phyloP scores from a whole-genome alignment of 257 asterid genomes.

The Misopates orontium region DNA sequence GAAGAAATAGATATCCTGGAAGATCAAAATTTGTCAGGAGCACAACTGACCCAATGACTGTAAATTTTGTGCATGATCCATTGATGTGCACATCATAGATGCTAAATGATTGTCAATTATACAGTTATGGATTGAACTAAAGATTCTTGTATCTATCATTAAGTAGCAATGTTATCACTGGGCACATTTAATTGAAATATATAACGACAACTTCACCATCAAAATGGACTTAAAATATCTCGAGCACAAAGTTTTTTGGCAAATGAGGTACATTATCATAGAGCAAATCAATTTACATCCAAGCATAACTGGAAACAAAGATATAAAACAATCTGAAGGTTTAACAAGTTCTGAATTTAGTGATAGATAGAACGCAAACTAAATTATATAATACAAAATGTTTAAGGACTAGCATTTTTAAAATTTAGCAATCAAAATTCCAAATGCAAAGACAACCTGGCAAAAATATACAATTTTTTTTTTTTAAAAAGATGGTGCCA shows the following conservation, averaged over 20 bases:
- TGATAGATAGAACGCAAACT: constrained; percentile 3
- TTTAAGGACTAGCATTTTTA: too few relatives aligned
- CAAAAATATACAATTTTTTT: constrained; percentile 22
- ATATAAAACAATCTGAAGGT: constrained; percentile 21
- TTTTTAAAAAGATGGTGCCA: constrained; percentile 16
- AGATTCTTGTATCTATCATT: constrained; percentile 10
- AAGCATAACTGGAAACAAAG: background rate
- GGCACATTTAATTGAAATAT: constrained; percentile 21
- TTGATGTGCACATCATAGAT: background rate
- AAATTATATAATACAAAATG: background rate
- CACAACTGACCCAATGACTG: constrained; percentile 2
- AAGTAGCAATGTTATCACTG: constrained; percentile 10
- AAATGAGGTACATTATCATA: constrained; percentile 2
- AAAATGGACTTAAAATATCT: background rate
- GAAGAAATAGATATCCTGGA: constrained; percentile 13
- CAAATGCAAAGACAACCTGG: background rate
- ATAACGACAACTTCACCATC: constrained; percentile 8
- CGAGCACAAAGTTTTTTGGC: constrained; percentile 2
- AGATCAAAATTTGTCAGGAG: background rate
- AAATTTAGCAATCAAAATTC: constrained; percentile 1
- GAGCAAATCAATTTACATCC: background rate
- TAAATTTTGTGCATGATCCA: background rate
- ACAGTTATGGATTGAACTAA: constrained; percentile 13
- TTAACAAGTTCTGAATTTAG: background rate
- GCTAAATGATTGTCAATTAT: constrained; percentile 10